Conservation (phyloP, 2,329 filamentous ascomycete genomes). For the Aspergillus nomiae region DNA sequence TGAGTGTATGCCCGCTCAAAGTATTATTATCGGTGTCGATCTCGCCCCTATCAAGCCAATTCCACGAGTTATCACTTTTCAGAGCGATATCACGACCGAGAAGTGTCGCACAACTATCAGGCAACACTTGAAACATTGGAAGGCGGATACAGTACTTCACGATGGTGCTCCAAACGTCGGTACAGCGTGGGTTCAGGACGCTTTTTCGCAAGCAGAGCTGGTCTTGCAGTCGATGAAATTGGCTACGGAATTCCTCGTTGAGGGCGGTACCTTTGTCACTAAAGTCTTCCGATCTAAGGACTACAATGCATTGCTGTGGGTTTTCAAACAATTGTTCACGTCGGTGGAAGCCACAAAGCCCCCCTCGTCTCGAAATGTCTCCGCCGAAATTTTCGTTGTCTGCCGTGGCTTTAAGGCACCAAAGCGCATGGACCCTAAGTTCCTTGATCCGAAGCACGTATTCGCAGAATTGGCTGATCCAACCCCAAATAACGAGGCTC, state of each 20-base stretch:
- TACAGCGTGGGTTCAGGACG: conserved; percentile 97
- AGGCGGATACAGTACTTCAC: conserved; percentile 92
- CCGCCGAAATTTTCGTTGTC: conserved; percentile 97
- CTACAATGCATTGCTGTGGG: conserved; percentile 94
- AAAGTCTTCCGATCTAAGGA: conserved; percentile 98
- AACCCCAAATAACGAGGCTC: conserved; percentile 92
- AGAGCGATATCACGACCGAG: conserved; percentile 96
- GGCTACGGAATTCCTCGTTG: conserved; percentile 86
- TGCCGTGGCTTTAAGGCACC: conserved; percentile 94
- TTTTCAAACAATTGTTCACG: conserved; percentile 93
- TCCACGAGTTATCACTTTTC: conserved; percentile 89
- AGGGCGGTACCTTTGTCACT: conserved; percentile 91
- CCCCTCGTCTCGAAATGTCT: conserved; percentile 92
- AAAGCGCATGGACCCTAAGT: conserved; percentile 87
- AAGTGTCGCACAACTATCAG: conserved; percentile 91
- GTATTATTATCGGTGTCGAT: conserved; percentile 93
- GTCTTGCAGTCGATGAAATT: conserved; percentile 88
- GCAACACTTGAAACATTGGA: conserved; percentile 91
- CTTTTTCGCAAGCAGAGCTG: conserved; percentile 94
- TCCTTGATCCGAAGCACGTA: conserved; percentile 84
- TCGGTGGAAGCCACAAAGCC: conserved; percentile 98
- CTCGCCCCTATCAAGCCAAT: conserved; percentile 94
- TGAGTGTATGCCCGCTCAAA: conserved; percentile 88
- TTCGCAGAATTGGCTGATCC: conserved; percentile 89
- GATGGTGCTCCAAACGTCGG: conserved; percentile 98